A percentile compares a stretch with the other conserved stretches of the same genome.
These are phyloP conservation scores for Drosera spatulata DNA, from an alignment of 179 eudicot genomes.

Conservation along the genomic window DNA sequence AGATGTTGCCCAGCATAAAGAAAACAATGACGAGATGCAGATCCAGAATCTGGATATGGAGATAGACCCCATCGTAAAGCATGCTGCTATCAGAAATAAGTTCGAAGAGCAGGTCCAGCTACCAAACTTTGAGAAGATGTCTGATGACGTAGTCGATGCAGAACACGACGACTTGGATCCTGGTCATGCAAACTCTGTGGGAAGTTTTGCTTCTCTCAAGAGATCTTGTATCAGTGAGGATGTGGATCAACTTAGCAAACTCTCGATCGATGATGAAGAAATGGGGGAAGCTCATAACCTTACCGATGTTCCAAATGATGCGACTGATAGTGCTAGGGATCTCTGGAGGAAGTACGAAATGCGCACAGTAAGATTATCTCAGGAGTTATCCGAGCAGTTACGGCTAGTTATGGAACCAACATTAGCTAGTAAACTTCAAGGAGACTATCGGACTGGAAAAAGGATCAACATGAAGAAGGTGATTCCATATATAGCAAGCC, in stretches of 20 bases:
- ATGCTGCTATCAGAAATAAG: conserved; percentile 23
- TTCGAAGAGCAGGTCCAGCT: conserved; percentile 22
- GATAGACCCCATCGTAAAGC: conserved; percentile 17
- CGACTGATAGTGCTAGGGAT: conserved; percentile 40
- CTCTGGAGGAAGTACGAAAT: conserved; percentile 79
- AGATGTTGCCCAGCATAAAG: conserved; percentile 23
- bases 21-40: conserved; percentile 24
- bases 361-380: conserved; percentile 77
- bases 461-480: conserved; percentile 99
- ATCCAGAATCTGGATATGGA: conserved; percentile 27
- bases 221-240: conserved; percentile 40
- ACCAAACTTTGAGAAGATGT: conserved; percentile 16
- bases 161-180: conserved; percentile 7
- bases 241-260: conserved; percentile 18
- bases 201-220: conserved; percentile 49
- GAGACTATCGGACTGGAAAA: conserved; percentile 97
- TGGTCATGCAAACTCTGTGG: conserved; percentile 22
- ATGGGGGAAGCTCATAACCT: conserved; percentile 31
- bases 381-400: conserved; percentile 94
- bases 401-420: conserved; percentile 98
- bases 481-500: conserved; percentile 86
- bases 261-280: conserved; percentile 27
- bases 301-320: conserved; percentile 32
- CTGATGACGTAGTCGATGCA: conserved; percentile 26
- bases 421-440: conserved; percentile 93